Evolutionary conservation across 2,329 filamentous ascomycete species (phyloP), one percentile per base, ranked within the genome.

Genomic region (Colletotrichum spinosum): DNA sequence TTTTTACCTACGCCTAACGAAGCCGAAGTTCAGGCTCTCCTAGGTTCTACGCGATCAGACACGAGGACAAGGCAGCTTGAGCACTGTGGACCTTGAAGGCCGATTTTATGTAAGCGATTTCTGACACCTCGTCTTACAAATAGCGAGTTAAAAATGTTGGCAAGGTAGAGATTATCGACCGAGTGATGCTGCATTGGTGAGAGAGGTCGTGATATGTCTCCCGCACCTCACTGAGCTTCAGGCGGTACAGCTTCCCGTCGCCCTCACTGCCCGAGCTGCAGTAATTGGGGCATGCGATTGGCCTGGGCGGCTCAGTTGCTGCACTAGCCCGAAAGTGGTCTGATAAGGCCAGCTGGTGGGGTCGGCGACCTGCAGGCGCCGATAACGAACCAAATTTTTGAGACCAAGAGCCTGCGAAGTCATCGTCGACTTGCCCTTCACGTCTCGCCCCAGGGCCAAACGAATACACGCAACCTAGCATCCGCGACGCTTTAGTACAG

Each of bases 321-420:
- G 6, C 39, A 44, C 64, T 65, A 67, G 60, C 65, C 54, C 45
- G 11, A 8, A 59, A 51, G 3, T 13, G 39, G 50, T 39, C 52
- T 42, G 65, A 66, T 67, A 61, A 61, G 60, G 6, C 2, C 9
- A 1, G 25, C 17, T 15, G 56, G 62, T 68, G 62, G 63, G 49
- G 63, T 54, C 41, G 17, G 38, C 54, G 55, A 12, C 58, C 17
- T 62, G 38, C 17, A 37, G 37, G 42, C 50, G 35, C 69, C 37
- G 65, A 71, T 59, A 62, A 62, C 63, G 50, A 66, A 33, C 62
- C 63, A 55, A 68, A 63, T 67, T 68, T 68, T 68, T 68, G 49
- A 76, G 74, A 33, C 34, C 37, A 17, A 51, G 50, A 49, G 17
- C 15, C 38, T 33, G 60, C 64, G 54, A 56, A 50, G 41, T 52